Conservation (phyloP, 1,284 basidiomycete species). For the Somion occarium region DNA sequence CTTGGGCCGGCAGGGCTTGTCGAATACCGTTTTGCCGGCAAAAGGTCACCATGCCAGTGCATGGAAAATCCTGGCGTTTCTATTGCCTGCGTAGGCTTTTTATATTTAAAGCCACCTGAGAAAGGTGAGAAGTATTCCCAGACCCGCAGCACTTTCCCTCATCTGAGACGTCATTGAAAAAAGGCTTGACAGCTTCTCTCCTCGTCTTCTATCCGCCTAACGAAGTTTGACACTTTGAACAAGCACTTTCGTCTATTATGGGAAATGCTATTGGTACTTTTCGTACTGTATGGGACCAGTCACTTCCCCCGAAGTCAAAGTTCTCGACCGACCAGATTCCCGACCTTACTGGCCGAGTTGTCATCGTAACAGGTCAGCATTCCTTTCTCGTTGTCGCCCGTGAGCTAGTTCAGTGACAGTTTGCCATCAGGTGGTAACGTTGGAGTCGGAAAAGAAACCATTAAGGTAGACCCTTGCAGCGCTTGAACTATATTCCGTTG, state of each 20-base stretch:
- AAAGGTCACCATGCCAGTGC: too few species aligned
- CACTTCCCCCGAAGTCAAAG: conserved; percentile 28
- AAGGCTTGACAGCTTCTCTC: too few species aligned
- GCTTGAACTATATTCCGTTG: neutral
- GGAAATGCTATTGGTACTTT: too few species aligned
- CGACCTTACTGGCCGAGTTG: conserved; percentile 30
- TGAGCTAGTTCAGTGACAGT: neutral
- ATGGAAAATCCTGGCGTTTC: too few species aligned
- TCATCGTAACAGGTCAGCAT: conserved; percentile 32
- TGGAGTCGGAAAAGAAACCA: conserved; percentile 36
- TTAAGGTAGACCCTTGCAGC: conserved; percentile 14
- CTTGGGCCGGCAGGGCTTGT: too few species aligned
- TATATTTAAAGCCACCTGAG: too few species aligned
- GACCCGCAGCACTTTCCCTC: too few species aligned
- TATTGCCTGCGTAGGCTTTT: too few species aligned
- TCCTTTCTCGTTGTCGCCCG: neutral
- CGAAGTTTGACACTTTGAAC: neutral
- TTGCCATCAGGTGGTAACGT: conserved; percentile 29
- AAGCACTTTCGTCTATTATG: too few species aligned
- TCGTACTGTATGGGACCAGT: conserved; percentile 5
- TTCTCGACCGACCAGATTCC: conserved; percentile 29
- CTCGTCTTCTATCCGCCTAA: neutral
- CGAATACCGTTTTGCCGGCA: too few species aligned
- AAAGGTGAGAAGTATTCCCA: too few species aligned
- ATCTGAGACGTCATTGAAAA: too few species aligned